phyloP scores from a whole-genome alignment of 2,329 filamentous ascomycete species.

The Aspergillus hortae region DNA sequence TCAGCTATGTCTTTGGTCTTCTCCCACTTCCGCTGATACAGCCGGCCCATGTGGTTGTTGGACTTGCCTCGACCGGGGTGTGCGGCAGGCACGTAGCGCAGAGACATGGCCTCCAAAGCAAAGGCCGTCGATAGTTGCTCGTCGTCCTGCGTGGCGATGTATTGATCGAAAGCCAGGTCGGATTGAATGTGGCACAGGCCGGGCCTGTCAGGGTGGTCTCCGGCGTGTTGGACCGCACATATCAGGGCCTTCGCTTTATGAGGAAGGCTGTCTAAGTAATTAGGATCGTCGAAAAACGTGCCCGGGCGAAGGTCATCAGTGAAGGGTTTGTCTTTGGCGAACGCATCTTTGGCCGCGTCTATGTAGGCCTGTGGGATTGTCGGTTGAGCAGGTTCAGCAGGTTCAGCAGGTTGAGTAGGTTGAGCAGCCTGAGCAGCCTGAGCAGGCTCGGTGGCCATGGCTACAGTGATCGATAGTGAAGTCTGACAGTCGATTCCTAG shows the following conservation, averaged over 20 bases:
- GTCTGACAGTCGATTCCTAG: neutral
- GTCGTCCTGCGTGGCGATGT: neutral
- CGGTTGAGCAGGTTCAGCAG: neutral
- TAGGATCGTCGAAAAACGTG: slow-evolving; percentile 2
- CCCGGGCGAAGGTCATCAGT: slow-evolving; percentile 1
- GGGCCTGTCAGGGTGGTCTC: slow-evolving; percentile 3
- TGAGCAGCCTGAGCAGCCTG: neutral
- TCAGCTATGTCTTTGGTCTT: neutral
- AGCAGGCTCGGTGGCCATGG: neutral
- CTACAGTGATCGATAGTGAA: neutral
- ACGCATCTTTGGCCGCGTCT: slow-evolving; percentile 3
- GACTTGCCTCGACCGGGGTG: slow-evolving; percentile 6
- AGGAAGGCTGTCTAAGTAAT: neutral
- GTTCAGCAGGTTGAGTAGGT: too few relatives aligned
- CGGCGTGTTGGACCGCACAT: slow-evolving; percentile 1
- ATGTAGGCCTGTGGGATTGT: neutral
- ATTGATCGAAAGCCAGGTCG: neutral
- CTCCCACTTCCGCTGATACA: slow-evolving; percentile 5
- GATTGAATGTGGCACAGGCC: slow-evolving; percentile 3
- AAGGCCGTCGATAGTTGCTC: slow-evolving; percentile 1
- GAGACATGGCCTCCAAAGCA: slow-evolving; percentile 3
- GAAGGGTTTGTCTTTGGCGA: neutral
- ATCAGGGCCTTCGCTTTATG: neutral
- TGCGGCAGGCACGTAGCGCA: slow-evolving; percentile 1
- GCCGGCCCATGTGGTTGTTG: slow-evolving; percentile 1